Evolutionary conservation across 1,139 yeast genomes (phyloP), one percentile per base, ranked within the genome.

Genomic region (Saccharomyces hybrid): DNA sequence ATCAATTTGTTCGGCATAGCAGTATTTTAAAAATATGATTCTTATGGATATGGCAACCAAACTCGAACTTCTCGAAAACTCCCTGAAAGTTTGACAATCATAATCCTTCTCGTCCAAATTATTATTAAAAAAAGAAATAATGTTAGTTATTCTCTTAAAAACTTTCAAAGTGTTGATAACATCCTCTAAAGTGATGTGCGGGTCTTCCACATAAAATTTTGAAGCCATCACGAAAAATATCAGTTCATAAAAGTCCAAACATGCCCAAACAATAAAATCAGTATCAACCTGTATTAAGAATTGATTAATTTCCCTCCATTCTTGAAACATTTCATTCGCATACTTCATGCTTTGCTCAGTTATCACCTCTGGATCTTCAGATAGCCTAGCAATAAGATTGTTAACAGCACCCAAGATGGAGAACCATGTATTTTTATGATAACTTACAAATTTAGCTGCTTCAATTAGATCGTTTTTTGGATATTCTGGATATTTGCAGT

Each of bases 311-410:
- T 38, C 25, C 20, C 20, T 38, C 44, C 44, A 38, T 51, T 49
- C n/a, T 53, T 51, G 5, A 62, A 34, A 51, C 62, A 64, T 8
- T 58, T 58, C 20, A 52, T 23, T 13, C 56, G 53, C n/a, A 59
- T 47, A 25, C 51, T 49, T 26, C 54, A 55, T 54, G 7, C 57
- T 47, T 41, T 56, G 56, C 7, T 62, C 52, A 16, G 59, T 53
- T 2, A 62, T 29, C 23, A 41, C 54, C 48, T 49, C 53, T 9
- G 55, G 57, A 47, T 47, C 48, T 9, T 28, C 50, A 9, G 56
- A 50, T n/a, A 64, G 57, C 48, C 67, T 60, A 25, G 65, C 56
- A 31, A 62, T 54, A 25, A 64, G 47, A 48, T 61, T 62, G 28
- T 53, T 59, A 1, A 60, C 53, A 9, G 44, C 44, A 38, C 44